Percentiles rank a stretch among this genome's conserved stretches.
Conservation (phyloP, 148 eudicot species). For the Amaranthus palmeri region DNA sequence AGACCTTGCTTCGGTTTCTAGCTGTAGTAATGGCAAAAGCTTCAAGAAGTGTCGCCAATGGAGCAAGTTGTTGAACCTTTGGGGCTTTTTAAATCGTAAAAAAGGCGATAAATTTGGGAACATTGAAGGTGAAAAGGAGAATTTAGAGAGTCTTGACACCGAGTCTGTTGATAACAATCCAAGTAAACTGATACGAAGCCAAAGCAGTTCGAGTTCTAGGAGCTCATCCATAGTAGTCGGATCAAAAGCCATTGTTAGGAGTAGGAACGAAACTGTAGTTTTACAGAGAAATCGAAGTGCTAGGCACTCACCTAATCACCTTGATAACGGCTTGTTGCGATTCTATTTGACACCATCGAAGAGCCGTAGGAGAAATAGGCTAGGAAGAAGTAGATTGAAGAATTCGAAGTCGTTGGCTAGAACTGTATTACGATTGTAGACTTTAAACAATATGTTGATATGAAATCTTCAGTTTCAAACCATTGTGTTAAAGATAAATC, state of each 20-base stretch:
- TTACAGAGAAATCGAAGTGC: constrained; percentile 43
- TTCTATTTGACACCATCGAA: constrained; percentile 77
- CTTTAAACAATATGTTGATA: constrained; percentile 25
- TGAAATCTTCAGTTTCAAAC: constrained; percentile 1
- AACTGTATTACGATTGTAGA: constrained; percentile 40
- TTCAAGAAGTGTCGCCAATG: constrained; percentile 53
- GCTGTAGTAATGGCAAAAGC: constrained; percentile 24
- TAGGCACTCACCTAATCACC: constrained; percentile 39
- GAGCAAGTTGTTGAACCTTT: constrained; percentile 54
- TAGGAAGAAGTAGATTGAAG: constrained; percentile 47
- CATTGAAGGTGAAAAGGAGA: constrained; percentile 11
- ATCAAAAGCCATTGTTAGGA: constrained; percentile 27
- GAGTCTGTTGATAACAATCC: constrained; percentile 22
- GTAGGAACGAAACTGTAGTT: constrained; percentile 31
- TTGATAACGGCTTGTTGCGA: constrained; percentile 50
- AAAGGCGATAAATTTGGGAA: constrained; percentile 32
- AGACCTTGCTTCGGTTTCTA: constrained; percentile 30
- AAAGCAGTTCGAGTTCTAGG: constrained; percentile 36
- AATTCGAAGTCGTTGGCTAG: constrained; percentile 42
- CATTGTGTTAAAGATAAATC: constrained; percentile 23
- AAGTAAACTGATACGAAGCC: constrained; percentile 37
- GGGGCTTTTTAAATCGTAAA: constrained; percentile 43
- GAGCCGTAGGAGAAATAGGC: constrained; percentile 52
- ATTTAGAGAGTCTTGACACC: constrained; percentile 9
- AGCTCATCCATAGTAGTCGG: constrained; percentile 23